Conservation (phyloP, 1,284 basidiomycete species). For the Marasmius tenuissimus region DNA sequence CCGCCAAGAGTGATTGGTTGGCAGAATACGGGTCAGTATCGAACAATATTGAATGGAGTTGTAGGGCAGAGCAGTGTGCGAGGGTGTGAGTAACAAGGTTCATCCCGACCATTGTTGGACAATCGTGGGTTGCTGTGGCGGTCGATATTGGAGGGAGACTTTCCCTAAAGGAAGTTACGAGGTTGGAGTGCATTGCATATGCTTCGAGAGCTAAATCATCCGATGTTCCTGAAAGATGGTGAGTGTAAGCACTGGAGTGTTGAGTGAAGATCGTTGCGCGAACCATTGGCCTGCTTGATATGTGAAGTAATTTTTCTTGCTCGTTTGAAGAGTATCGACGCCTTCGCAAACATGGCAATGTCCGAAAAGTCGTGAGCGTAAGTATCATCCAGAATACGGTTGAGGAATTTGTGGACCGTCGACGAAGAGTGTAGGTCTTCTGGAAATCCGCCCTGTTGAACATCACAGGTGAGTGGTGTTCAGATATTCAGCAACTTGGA, state of each 20-base stretch:
- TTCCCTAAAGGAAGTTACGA: slow-evolving; percentile 7
- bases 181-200: slow-evolving; percentile 2
- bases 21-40: neutral
- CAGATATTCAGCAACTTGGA: neutral
- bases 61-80: slow-evolving; percentile 8
- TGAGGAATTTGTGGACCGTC: slow-evolving; percentile 6
- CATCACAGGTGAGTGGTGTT: neutral
- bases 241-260: neutral
- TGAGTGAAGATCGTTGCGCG: neutral
- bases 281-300: neutral
- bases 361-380: neutral
- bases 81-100: slow-evolving; percentile 8
- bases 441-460: slow-evolving; percentile 4
- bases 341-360: slow-evolving; percentile 11
- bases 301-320: slow-evolving; percentile 1
- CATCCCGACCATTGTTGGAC: neutral
- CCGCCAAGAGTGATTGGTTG: slow-evolving; percentile 4
- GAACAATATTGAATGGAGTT: slow-evolving; percentile 4
- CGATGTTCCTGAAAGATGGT: neutral
- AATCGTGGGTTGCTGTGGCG: neutral
- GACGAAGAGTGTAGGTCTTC: neutral
- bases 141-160: slow-evolving; percentile 3
- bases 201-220: neutral
- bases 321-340: slow-evolving; percentile 11
- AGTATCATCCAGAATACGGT: neutral